These are phyloP conservation scores for Paecilomyces niveus DNA, from an alignment of 2,329 filamentous ascomycete species.

Conservation along the genomic window DNA sequence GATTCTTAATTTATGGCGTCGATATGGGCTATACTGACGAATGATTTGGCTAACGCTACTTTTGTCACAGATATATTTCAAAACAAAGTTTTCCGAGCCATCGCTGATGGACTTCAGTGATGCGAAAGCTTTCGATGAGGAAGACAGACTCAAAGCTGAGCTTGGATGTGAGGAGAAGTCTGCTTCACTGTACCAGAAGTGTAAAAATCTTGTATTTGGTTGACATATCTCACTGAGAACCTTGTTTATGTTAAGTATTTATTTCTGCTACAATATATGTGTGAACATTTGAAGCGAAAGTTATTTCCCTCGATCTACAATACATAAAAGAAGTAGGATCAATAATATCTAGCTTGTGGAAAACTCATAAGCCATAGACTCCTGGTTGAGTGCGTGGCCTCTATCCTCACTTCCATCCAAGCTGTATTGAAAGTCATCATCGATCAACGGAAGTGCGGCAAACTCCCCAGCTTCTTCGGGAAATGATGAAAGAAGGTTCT, in stretches of 20 bases:
- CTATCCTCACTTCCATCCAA: conserved; percentile 18
- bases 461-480: conserved; percentile 34
- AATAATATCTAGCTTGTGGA: background rate
- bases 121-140: conserved; percentile 17
- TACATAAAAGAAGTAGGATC: background rate
- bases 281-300: background rate
- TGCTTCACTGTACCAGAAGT: background rate
- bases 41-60: background rate
- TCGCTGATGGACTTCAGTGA: conserved; percentile 16
- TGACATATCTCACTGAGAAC: background rate
- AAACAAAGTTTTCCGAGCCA: conserved; percentile 15
- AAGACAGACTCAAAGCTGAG: conserved; percentile 10
- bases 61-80: conserved; percentile 11
- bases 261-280: background rate
- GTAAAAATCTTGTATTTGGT: background rate
- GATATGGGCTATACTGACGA: background rate
- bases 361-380: background rate
- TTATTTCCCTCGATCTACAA: background rate
- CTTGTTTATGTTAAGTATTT: background rate
- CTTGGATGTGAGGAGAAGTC: background rate
- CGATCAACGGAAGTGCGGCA: conserved; percentile 34
- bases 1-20: no score
- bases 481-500: conserved; percentile 34
- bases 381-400: background rate
- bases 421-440: conserved; percentile 21